Conservation (phyloP, 1,284 basidiomycete species). For the Neolentinus lepideus region DNA sequence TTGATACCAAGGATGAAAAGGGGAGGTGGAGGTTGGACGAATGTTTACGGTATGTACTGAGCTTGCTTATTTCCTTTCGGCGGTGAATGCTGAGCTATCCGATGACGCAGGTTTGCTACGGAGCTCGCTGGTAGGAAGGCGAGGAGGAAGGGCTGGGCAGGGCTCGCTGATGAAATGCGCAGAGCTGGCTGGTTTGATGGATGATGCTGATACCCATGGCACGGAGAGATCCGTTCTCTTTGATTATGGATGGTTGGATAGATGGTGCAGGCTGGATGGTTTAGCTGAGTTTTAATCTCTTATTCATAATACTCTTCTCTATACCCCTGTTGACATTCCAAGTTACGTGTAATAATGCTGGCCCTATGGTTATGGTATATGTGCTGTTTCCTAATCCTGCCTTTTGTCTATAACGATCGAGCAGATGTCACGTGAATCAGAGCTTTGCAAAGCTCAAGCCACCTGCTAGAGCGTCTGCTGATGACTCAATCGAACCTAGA, state of each 20-base stretch:
- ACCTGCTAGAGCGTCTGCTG: too few species aligned
- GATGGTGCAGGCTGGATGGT: not conserved
- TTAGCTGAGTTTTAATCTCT: not conserved
- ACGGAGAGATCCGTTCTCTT: conserved; percentile 17
- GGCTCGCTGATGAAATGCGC: conserved; percentile 65
- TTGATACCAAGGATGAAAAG: conserved; percentile 29
- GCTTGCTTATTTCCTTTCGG: not conserved
- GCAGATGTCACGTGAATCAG: too few species aligned
- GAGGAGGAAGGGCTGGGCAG: conserved; percentile 48
- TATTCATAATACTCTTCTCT: not conserved
- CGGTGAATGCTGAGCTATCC: not conserved
- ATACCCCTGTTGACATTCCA: not conserved
- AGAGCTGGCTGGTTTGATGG: conserved; percentile 63
- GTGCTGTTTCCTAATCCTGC: not conserved
- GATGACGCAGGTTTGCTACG: conserved; percentile 55
- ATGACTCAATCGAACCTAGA: not conserved
- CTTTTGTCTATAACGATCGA: too few species aligned
- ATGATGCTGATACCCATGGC: conserved; percentile 4
- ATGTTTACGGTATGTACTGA: conserved; percentile 52
- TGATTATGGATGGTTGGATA: not conserved
- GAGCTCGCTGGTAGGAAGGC: conserved; percentile 70
- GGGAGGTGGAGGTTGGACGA: conserved; percentile 68
- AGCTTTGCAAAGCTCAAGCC: too few species aligned
- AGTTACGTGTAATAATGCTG: not conserved
- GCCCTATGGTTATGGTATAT: not conserved